Evolutionary conservation across 2,329 filamentous ascomycete genomes (phyloP).

Genomic region (Fusarium sp.): DNA sequence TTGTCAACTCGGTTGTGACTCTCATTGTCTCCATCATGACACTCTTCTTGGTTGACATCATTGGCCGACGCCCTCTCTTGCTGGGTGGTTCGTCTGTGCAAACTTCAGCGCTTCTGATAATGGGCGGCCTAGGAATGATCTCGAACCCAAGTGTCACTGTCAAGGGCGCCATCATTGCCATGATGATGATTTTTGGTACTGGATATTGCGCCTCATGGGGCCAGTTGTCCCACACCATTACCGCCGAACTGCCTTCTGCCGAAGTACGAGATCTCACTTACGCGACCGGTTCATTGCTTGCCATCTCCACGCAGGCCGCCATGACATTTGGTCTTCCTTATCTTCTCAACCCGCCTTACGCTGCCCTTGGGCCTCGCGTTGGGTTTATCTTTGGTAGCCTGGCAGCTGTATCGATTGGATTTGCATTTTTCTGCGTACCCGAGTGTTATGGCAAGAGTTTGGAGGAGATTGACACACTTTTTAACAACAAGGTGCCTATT

Average conservation of each 20-base stretch:
- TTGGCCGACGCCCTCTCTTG: conserved; percentile 41
- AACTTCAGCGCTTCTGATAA: conserved; percentile 46
- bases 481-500: conserved; percentile 27
- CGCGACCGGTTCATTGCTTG: conserved; percentile 43
- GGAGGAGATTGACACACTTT: conserved; percentile 43
- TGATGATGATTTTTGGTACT: conserved; percentile 47
- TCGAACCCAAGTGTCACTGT: conserved; percentile 21
- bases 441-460: conserved; percentile 37
- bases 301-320: conserved; percentile 15
- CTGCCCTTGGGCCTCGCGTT: conserved; percentile 45
- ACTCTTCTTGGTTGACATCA: conserved; percentile 31
- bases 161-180: conserved; percentile 48
- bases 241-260: conserved; percentile 49
- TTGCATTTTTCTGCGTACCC: conserved; percentile 34
- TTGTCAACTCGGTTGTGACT: conserved; percentile 36
- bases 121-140: conserved; percentile 51
- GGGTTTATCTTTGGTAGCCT: conserved; percentile 35
- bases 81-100: conserved; percentile 46
- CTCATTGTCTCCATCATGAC: conserved; percentile 28
- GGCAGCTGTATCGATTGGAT: conserved; percentile 22
- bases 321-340: conserved; percentile 52
- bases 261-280: conserved; percentile 49
- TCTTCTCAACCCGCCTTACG: conserved; percentile 50
- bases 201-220: conserved; percentile 51
- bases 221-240: conserved; percentile 51